Base-by-base conservation (phyloP, 108 stramenopile genomes). In the Phaeodactylum tricornutum region DNA sequence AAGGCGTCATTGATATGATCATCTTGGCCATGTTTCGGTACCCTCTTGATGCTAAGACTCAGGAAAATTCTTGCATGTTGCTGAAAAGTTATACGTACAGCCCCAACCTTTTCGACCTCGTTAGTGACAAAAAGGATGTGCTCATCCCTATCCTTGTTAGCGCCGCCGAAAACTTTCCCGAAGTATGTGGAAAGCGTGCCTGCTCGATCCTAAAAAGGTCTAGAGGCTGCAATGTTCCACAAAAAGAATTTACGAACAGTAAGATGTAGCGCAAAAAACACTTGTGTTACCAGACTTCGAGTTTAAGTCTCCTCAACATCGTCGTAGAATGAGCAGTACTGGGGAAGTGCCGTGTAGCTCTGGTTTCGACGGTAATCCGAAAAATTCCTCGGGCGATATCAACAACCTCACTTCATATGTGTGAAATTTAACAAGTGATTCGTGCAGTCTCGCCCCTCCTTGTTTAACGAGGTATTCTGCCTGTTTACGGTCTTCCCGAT, bases 391-490 rank as follows among this genome's bases (percentile, higher is more conserved):
- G 3, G 60, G 53, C 17, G 59, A 44, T 14, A 64, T 49, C 22
- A 57, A 29, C 46, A 76, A 34, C 53, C 44, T 71, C 42, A 68
- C 39, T 47, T 69, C 57, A n/a, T 65, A 62, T 42, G 41, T 28
- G 1, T 47, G 42, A 38, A 64, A 43, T 20, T 39, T 37, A 22
- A 39, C 53, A 28, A 56, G 57, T 1, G 59, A 62, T 16, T 64
- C 62, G 24, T 62, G 20, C 29, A 64, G 50, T 28, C 43, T 26
- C 12, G 41, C 43, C 27, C 66, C 58, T 3, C 66, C 61, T 21
- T 54, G 43, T 41, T 57, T 56, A 24, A 76, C 67, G 34, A 71
- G 31, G 41, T 40, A 23, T 35, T 64, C 41, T 26, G 50, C 56
- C 39, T 59, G 35, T 4, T 57, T 55, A 47, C 47, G 64, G 15